Conservation (phyloP, 2,329 filamentous ascomycete species). For the Rhynchosporium secalis region DNA sequence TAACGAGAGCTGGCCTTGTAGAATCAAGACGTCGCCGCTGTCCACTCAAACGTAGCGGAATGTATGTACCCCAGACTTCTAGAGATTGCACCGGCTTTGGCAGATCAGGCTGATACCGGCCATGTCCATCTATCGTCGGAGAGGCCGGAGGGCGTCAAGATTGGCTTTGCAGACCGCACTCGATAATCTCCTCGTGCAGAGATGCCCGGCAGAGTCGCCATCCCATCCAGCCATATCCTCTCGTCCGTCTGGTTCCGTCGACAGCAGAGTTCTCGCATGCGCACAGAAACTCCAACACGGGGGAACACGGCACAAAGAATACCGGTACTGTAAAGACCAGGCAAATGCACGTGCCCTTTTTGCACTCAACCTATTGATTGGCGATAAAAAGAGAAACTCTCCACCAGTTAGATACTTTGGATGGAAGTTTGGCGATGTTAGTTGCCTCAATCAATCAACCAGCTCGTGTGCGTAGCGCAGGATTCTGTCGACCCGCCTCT, state of each 20-base stretch:
- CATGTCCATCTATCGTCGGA: neutral
- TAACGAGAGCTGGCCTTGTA: constrained; percentile 8
- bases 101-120: constrained; percentile 6
- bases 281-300: neutral
- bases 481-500: constrained; percentile 4
- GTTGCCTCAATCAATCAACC: neutral
- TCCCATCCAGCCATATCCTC: too few species aligned
- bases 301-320: constrained; percentile 1
- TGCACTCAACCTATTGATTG: neutral
- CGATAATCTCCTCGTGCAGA: too few species aligned
- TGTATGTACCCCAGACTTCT: neutral
- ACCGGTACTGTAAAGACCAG: neutral
- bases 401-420: constrained; percentile 3
- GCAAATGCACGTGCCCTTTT: constrained; percentile 3
- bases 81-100: neutral
- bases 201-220: too few species aligned
- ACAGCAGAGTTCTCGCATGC: neutral
- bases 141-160: constrained; percentile 7
- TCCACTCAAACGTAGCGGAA: neutral
- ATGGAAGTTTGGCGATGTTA: neutral
- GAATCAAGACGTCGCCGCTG: constrained; percentile 1
- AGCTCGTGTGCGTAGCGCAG: neutral
- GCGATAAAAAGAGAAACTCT: neutral
- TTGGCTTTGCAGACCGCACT: neutral
- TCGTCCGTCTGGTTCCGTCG: too few species aligned